Conservation (phyloP, 192 early-diverging fungal species). For the Backusella luteola region DNA sequence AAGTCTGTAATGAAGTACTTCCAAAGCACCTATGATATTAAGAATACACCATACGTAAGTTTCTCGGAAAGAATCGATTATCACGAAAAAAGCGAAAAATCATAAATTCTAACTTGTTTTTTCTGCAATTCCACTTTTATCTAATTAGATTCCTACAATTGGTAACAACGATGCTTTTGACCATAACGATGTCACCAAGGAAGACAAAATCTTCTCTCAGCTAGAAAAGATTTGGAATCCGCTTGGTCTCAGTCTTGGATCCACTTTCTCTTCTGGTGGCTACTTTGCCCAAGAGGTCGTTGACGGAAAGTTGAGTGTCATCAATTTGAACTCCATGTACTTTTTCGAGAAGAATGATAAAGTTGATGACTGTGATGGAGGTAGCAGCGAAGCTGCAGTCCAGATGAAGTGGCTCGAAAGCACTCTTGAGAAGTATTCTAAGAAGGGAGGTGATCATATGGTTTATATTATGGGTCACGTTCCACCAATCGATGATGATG, state of each 20-base stretch:
- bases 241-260: slow-evolving; percentile 32
- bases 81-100: background rate
- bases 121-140: background rate
- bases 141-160: slow-evolving; percentile 32
- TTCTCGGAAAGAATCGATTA: background rate
- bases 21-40: slow-evolving; percentile 17
- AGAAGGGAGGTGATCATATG: slow-evolving; percentile 8
- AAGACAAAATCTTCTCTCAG: background rate
- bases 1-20: slow-evolving; percentile 26
- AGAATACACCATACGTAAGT: slow-evolving; percentile 18
- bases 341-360: slow-evolving; percentile 28
- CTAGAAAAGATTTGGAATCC: slow-evolving; percentile 36
- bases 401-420: slow-evolving; percentile 30
- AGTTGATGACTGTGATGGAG: slow-evolving; percentile 28
- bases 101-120: background rate
- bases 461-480: slow-evolving; percentile 35
- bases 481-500: slow-evolving; percentile 29
- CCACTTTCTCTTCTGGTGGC: slow-evolving; percentile 28
- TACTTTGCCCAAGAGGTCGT: slow-evolving; percentile 39
- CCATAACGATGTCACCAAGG: slow-evolving; percentile 20
- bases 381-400: slow-evolving; percentile 9
- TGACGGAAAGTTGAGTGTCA: slow-evolving; percentile 11
- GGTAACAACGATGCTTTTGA: slow-evolving; percentile 39
- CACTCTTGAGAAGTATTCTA: slow-evolving; percentile 7
- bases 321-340: slow-evolving; percentile 41